These are phyloP conservation scores for Chaetomium globosum DNA, from an alignment of 2,329 filamentous ascomycete genomes.

Conservation along the genomic window DNA sequence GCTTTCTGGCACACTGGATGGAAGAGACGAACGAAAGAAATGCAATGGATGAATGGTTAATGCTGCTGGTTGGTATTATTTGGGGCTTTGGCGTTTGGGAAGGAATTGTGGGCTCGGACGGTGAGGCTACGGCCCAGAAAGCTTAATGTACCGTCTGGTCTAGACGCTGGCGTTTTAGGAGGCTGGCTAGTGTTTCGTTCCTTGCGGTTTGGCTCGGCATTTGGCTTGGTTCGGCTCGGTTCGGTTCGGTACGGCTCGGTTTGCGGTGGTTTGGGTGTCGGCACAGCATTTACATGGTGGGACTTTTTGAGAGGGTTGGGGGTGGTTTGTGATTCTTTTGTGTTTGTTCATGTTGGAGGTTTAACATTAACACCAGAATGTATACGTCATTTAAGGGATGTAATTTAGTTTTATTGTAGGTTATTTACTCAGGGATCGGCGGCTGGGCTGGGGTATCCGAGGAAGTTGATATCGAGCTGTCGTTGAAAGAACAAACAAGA, in stretches of 20 bases:
- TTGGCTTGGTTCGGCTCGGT: background rate
- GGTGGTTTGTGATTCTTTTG: background rate
- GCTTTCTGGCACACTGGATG: background rate
- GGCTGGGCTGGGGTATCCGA: too few species aligned
- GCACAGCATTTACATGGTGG: background rate
- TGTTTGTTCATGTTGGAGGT: background rate
- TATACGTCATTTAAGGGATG: background rate
- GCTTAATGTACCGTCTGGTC: background rate
- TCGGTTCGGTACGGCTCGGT: background rate
- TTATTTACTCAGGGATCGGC: background rate
- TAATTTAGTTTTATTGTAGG: background rate
- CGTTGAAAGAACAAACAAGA: background rate
- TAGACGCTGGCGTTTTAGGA: background rate
- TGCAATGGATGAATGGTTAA: constrained; percentile 10
- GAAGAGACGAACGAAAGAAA: background rate
- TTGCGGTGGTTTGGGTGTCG: background rate
- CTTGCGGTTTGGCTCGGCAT: background rate
- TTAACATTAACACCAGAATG: background rate
- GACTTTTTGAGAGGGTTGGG: background rate
- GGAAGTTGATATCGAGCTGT: background rate
- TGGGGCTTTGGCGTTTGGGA: background rate
- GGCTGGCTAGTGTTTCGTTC: background rate
- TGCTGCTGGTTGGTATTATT: constrained; percentile 17
- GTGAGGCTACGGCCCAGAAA: background rate
- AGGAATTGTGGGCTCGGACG: background rate